Base-by-base conservation (phyloP, 2,329 filamentous ascomycete species). In the Sporothrix pallida region DNA sequence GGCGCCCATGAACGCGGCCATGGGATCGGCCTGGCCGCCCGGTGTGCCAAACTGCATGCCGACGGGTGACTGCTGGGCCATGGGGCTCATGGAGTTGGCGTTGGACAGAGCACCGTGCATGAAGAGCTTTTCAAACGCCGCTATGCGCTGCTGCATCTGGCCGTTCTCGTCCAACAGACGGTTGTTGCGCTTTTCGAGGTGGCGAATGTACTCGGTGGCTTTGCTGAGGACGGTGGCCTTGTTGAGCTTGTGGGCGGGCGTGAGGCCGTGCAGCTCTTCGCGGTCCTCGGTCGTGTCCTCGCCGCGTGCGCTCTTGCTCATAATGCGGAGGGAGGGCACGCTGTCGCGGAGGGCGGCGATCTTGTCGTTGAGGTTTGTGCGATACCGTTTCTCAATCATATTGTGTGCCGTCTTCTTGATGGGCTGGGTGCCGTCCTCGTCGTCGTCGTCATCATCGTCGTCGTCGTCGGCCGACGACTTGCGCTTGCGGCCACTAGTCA, bases 211-310 rank as follows among this genome's bases (percentile, higher is more conserved):
- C 81, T 98, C 95, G 6, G 95, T 98, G 2, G 95, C 95, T 82
- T 98, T 98, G 77, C 93, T 95, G 60, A 98, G 84, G 70, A 98
- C 94, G 1, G 95, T 98, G n/a, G 95, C 95, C 82, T 98, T 98
- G 85, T 98, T 98, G 42, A 98, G 86, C 82, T 98, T 98, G 83
- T 97, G 95, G 6, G 94, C 94, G 0, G 94, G 93, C 2, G 94
- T 92, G 70, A 96, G 84, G 70, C 94, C 94, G 78, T 97, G 91
- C 17, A 92, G 86, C 74, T 96, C 93, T 77, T 97, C 93, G 50
- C 92, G 89, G 77, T 95, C 93, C 74, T 91, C 91, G 0, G 89
- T 90, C 0, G 90, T 86, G 76, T 93, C 91, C 78, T 92, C 91
- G 54, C 89, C 91, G 74, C 85, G 85, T 67, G 88, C 88, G 78